Conservation (phyloP, 2,329 filamentous ascomycete genomes). For the Ceratocystis albifundus region DNA sequence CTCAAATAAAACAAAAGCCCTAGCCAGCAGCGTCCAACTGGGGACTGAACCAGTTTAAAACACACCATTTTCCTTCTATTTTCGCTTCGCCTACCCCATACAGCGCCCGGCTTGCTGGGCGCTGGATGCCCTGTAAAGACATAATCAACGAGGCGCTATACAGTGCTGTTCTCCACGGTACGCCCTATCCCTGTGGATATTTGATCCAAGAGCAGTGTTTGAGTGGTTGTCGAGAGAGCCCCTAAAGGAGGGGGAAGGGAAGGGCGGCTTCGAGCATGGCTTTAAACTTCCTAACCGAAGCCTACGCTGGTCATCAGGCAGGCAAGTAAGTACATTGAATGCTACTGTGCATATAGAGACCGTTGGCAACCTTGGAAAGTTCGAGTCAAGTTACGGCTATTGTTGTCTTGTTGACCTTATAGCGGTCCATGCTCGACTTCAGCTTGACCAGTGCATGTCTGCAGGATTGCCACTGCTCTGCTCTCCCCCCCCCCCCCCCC, state of each 20-base stretch:
- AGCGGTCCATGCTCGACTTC: not conserved
- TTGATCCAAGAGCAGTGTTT: not conserved
- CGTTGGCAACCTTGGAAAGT: not conserved
- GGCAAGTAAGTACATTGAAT: no score
- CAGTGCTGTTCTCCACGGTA: not conserved
- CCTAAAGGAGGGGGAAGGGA: no score
- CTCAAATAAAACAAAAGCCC: not conserved
- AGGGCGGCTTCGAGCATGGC: not conserved
- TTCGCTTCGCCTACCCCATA: not conserved
- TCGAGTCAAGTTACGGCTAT: not conserved
- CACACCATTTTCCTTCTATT: not conserved
- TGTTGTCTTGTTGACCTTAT: not conserved
- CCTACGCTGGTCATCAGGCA: no score
- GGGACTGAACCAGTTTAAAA: not conserved
- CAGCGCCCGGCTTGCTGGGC: not conserved
- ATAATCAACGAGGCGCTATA: not conserved
- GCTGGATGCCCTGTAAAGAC: not conserved
- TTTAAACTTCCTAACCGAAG: not conserved
- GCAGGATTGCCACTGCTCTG: not conserved
- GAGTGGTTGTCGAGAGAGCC: not conserved
- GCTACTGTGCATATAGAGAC: no score
- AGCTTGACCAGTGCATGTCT: not conserved
- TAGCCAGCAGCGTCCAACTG: not conserved
- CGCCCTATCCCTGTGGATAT: not conserved
- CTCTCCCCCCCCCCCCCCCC: no score